These are phyloP conservation scores for Rhynchosporium secalis DNA, from an alignment of 2,329 filamentous ascomycete species.

Conservation along the genomic window DNA sequence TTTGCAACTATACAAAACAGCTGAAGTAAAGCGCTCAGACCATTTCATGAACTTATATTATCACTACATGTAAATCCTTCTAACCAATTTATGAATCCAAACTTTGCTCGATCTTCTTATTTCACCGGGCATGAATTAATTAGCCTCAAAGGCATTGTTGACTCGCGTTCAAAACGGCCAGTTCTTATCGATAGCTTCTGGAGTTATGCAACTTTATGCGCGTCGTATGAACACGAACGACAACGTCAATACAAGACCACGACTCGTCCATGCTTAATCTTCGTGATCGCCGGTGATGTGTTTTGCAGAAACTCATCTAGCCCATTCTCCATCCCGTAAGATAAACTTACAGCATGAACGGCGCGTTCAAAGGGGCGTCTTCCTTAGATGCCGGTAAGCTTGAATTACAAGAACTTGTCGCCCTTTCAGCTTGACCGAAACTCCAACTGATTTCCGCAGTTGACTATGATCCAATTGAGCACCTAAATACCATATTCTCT, in stretches of 20 bases:
- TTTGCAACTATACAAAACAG: too few species aligned
- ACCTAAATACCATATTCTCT: slow-evolving; percentile 91
- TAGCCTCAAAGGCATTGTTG: background rate
- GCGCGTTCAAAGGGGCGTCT: slow-evolving; percentile 31
- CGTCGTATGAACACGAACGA: slow-evolving; percentile 22
- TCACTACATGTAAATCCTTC: too few species aligned
- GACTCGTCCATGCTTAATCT: background rate
- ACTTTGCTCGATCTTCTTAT: too few species aligned
- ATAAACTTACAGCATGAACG: slow-evolving; percentile 37
- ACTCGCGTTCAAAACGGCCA: slow-evolving; percentile 4
- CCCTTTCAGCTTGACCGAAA: slow-evolving; percentile 10
- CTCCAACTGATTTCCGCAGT: slow-evolving; percentile 45
- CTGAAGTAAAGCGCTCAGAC: too few species aligned
- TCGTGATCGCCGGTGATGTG: background rate
- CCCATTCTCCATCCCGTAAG: background rate
- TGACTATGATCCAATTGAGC: slow-evolving; percentile 89
- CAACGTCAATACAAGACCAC: slow-evolving; percentile 7
- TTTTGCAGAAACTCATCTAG: background rate
- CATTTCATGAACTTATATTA: too few species aligned
- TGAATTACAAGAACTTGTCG: background rate
- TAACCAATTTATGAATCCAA: too few species aligned
- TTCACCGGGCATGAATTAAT: too few species aligned
- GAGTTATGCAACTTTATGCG: slow-evolving; percentile 26
- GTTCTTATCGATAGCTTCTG: slow-evolving; percentile 19
- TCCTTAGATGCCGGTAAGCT: slow-evolving; percentile 41